Evolutionary conservation across 2,329 filamentous ascomycete species (phyloP), one percentile per base, ranked within the genome.

Genomic region (Phialemonium atrogriseum): DNA sequence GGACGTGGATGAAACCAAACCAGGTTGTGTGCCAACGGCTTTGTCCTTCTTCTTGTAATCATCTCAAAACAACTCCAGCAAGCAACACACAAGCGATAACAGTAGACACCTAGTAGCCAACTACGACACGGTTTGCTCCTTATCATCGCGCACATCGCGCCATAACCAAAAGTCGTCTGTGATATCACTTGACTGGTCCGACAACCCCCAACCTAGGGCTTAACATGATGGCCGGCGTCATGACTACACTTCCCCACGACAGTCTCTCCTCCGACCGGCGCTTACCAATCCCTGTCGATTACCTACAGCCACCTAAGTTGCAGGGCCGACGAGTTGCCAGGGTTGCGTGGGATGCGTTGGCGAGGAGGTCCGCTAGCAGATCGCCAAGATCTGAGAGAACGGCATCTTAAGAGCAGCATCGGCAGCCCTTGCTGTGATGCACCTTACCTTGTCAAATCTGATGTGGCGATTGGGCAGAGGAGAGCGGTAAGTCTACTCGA

Each of bases 201-300:
- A 68, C 41, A n/a, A 74, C 77, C 28, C 68, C 77, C 46, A 79
- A 80, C 29, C 60, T 69, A 38, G 78, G 75, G 37, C 60, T 88
- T 39, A 81, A 82, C 50, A 78, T 79, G 63, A 80, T 77, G 51
- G 80, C 86, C 20, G 87, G 86, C 36, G 76, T 89, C 36, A 85
- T 94, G 50, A 86, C 86, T 20, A 81, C 84, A 17, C 88, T 95
- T 42, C 85, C 88, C 19, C 94, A 93, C 63, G 84, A 94, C 46
- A 77, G 66, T 47, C 67, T 80, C 18, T 54, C 70, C 30, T 54
- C 71, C 33, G 81, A 84, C 53, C 71, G 70, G 29, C 77, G 75
- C 50, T 80, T 78, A 15, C 81, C 85, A 5, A 71, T 85, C 36
- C 62, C 80, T 22, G 68, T 84, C 49, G 83, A 93, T 27, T 84